Base-by-base conservation (phyloP, 176 grass and related monocot species). In the Eragrostis curvula region DNA sequence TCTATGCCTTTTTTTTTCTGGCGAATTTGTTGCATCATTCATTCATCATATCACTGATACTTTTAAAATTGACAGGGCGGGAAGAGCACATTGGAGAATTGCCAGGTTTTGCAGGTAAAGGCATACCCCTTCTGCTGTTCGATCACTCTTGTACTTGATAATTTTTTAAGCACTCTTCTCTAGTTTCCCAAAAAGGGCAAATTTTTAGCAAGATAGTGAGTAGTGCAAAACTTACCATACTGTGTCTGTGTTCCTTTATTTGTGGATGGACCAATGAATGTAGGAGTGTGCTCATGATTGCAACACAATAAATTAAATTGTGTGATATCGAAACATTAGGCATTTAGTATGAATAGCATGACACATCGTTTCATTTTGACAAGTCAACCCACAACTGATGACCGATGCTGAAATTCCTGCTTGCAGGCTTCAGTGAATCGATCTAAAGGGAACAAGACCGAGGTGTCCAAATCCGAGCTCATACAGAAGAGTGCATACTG, bases 1-100 rank as follows among this genome's bases (percentile, higher is more conserved):
- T 2, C 32, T 36, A 4, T 28, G 21, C n/a, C n/a, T n/a, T n/a
- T 45, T 6, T 0, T 72, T 66, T 48, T 68, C 32, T 43, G 23
- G 16, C 18, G 61, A 14, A n/a, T 24, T 29, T 75, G 12, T 74
- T 27, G 25, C 23, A 60, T 60, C 57, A 27, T 4, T 27, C 58
- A 28, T 28, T 79, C 46, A 80, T 23, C 29, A 27, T 12, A 68
- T 41, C 42, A 51, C 66, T 59, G 44, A 81, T 39, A 17, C 28
- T 68, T 49, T 51, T 20, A 12, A 15, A 85, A 87, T 81, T 88
- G 27, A 53, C 80, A 96, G 96, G 96, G 96, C 7, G 93, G 93
- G 47, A 93, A 85, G 87, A 99, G 96, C 88, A 99, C 91, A 88
- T 81, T 99, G 85, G 91, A 96, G 49, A 99, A 99, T 59, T 99